These are phyloP conservation scores for Aspergillus viridinutans DNA, from an alignment of 2,329 filamentous ascomycete species.

Conservation along the genomic window DNA sequence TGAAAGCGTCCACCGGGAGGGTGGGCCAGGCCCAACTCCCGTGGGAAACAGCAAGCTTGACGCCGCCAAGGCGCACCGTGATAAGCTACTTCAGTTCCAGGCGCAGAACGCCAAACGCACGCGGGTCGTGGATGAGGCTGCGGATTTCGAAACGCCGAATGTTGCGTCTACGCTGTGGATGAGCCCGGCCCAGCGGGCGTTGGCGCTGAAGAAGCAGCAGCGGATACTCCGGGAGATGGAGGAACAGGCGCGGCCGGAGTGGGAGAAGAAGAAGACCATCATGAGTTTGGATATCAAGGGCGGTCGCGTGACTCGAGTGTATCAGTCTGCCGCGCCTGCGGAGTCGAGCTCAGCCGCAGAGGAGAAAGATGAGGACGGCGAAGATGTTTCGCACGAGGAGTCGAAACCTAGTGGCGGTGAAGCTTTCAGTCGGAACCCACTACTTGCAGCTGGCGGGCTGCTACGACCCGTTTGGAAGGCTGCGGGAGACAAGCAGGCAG, in stretches of 20 bases:
- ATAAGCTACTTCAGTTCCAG: conserved; percentile 76
- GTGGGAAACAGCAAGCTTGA: conserved; percentile 52
- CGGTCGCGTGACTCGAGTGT: conserved; percentile 65
- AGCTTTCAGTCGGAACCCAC: conserved; percentile 42
- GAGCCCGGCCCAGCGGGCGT: conserved; percentile 73
- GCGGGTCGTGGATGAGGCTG: conserved; percentile 80
- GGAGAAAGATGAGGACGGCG: conserved; percentile 20
- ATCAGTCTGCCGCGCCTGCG: conserved; percentile 31
- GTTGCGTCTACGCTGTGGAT: conserved; percentile 73
- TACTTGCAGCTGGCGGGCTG: conserved; percentile 41
- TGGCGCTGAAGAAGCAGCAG: conserved; percentile 81
- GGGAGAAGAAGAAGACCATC: conserved; percentile 81
- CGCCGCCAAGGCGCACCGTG: conserved; percentile 72
- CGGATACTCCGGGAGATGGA: conserved; percentile 79
- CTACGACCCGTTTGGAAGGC: conserved; percentile 45
- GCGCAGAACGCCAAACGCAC: conserved; percentile 80
- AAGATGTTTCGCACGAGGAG: conserved; percentile 12
- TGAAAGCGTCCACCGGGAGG: conserved; percentile 39
- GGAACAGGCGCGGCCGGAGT: conserved; percentile 78
- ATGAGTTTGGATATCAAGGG: conserved; percentile 79
- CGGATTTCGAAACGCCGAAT: conserved; percentile 63
- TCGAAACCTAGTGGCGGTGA: conserved; percentile 22
- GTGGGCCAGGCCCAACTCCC: conserved; percentile 25
- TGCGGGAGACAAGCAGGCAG: conserved; percentile 22
- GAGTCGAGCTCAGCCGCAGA: conserved; percentile 14